Base-by-base conservation (phyloP, 2,329 filamentous ascomycete genomes). In the Paracoccidioides lutzii region DNA sequence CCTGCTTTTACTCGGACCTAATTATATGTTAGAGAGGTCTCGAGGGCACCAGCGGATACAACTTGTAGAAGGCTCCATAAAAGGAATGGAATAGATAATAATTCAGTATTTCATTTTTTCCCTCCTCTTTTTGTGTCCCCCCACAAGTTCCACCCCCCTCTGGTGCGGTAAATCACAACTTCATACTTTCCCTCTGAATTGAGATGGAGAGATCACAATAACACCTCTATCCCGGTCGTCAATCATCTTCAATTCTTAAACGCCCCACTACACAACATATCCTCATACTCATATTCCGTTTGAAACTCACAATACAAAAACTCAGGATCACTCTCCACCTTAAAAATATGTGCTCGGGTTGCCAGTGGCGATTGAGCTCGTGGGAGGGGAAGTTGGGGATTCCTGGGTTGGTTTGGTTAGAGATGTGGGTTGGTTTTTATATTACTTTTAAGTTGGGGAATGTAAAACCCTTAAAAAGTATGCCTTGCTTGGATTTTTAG, bases 331-430 rank as follows among this genome's bases (percentile, higher is more conserved):
- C 61, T 61, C 54, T 66, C 64, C 59, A 66, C 60, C 53, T 57
- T 53, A 45, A 60, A 60, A 32, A 61, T 65, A 55, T 69, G 49
- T 76, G 70, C 14, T 76, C 66, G 46, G 71, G 71, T 53, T 67
- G 64, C 57, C 69, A 71, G 52, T 65, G 64, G 37, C 69, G 60
- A 62, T 71, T 68, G 28, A 66, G 59, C 46, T 66, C 65, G 53
- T 65, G 65, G 55, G 71, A 65, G 37, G 59, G 60, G 52, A 69
- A 69, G 43, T 38, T 59, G n/a, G 62, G 62, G 54, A 68, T 59
- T 28, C 58, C 58, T 59, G 48, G 35, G 33, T 52, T 8, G 42
- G 9, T 38, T 28, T 32, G 28, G 10, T 46, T 33, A 46, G 43
- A 42, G 22, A n/a, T 32, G 33, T 28, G n/a, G 52, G 22, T 40